These are phyloP conservation scores for Cryptococcus jaspeensis DNA, from an alignment of 1,284 basidiomycete species.

Conservation along the genomic window DNA sequence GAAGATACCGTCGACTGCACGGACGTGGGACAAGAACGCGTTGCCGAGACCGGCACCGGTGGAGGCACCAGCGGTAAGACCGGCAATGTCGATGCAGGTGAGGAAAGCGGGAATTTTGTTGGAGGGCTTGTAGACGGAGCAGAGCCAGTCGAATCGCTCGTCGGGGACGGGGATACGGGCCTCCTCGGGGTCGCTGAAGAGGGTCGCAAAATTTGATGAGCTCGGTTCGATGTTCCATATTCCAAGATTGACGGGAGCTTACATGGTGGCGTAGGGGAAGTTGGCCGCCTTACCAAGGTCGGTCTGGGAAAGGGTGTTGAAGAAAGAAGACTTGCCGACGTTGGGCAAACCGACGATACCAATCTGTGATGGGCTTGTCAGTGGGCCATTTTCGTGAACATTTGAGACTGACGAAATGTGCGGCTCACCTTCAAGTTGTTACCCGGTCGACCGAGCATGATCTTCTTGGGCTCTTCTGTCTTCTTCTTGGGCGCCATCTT, in stretches of 20 bases:
- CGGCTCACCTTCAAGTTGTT: slow-evolving; percentile 65
- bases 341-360: slow-evolving; percentile 96
- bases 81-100: slow-evolving; percentile 98
- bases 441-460: slow-evolving; percentile 78
- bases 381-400: background rate
- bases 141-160: slow-evolving; percentile 90
- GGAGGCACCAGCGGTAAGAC: slow-evolving; percentile 93
- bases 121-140: slow-evolving; percentile 83
- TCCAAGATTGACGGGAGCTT: slow-evolving; percentile 7
- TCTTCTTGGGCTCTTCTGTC: slow-evolving; percentile 72
- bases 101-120: slow-evolving; percentile 89
- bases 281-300: slow-evolving; percentile 93
- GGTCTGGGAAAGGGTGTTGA: slow-evolving; percentile 93
- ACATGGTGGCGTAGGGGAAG: slow-evolving; percentile 96
- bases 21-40: slow-evolving; percentile 95
- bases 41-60: slow-evolving; percentile 98
- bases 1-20: slow-evolving; percentile 99
- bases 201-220: background rate
- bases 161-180: slow-evolving; percentile 98
- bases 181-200: slow-evolving; percentile 60
- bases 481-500: slow-evolving; percentile 82
- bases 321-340: slow-evolving; percentile 90
- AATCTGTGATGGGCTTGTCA: slow-evolving; percentile 61
- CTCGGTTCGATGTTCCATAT: background rate
- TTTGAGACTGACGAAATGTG: background rate